Evolutionary conservation across 495 filamentous ascomycete species (phyloP).

Genomic region (Penicillium malachiteum): DNA sequence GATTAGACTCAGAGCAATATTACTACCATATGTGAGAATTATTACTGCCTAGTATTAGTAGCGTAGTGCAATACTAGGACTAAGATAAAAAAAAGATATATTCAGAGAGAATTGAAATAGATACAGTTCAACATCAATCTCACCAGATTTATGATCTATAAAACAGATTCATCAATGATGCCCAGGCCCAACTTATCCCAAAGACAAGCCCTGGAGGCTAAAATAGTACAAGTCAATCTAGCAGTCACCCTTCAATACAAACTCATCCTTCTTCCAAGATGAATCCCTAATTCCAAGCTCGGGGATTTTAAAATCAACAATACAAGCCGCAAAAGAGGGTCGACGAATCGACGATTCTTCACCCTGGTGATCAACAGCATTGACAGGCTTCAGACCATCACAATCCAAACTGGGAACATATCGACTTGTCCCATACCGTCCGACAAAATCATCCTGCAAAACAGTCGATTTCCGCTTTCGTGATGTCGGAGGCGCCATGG

Average conservation of each 20-base stretch:
- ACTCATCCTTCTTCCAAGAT: conserved; percentile 9
- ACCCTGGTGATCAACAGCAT: neutral
- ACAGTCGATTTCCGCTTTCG: conserved; percentile 34
- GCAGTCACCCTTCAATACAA: neutral
- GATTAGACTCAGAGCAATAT: no score
- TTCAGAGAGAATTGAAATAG: no score
- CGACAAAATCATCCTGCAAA: conserved; percentile 21
- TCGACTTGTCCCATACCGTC: conserved; percentile 24
- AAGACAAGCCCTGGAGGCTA: no score
- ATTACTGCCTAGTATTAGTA: no score
- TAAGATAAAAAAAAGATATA: no score
- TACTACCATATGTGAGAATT: no score
- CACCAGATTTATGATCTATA: no score
- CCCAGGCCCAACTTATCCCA: no score
- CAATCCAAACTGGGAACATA: conserved; percentile 4
- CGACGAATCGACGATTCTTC: conserved; percentile 18
- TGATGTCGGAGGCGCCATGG: conserved; percentile 6
- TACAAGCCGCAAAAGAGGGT: conserved; percentile 40
- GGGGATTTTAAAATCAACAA: conserved; percentile 44
- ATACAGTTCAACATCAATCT: no score
- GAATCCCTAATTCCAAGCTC: conserved; percentile 26
- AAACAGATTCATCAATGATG: no score
- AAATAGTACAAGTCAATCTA: no score
- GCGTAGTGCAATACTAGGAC: no score
- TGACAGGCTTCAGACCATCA: conserved; percentile 11